Evolutionary conservation across 768 basidiomycete genomes (phyloP).

Genomic region (Leccinum uliginosum): DNA sequence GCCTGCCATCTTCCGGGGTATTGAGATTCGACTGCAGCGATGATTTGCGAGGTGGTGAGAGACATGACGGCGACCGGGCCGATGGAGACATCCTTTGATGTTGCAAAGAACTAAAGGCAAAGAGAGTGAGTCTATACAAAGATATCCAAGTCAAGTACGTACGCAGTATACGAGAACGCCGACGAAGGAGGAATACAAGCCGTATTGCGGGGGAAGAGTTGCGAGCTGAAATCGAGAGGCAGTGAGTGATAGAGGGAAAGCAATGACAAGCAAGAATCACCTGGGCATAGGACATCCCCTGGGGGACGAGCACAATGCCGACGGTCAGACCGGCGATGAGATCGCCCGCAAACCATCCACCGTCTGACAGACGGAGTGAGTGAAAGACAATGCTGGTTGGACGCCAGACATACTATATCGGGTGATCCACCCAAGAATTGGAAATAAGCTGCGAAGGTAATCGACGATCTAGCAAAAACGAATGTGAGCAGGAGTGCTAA

Average conservation of each 20-base stretch:
- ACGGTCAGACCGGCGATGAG: constrained; percentile 89
- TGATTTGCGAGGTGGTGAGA: constrained; percentile 77
- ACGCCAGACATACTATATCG: constrained; percentile 65
- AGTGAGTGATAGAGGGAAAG: not conserved
- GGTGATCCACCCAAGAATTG: constrained; percentile 79
- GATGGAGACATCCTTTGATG: constrained; percentile 98
- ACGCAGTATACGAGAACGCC: constrained; percentile 83
- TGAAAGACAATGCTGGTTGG: not conserved
- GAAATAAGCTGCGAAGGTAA: constrained; percentile 77
- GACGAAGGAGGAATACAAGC: constrained; percentile 91
- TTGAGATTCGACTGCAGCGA: constrained; percentile 53
- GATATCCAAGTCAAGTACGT: constrained; percentile 24
- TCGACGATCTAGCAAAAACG: constrained; percentile 41
- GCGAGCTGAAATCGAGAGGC: constrained; percentile 54
- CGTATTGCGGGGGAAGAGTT: constrained; percentile 80
- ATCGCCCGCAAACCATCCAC: constrained; percentile 82
- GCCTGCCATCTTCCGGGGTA: constrained; percentile 56
- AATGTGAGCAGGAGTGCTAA: not conserved
- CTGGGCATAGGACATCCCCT: constrained; percentile 86
- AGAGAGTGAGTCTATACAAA: not conserved
- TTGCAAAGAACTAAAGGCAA: constrained; percentile 76
- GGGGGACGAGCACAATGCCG: constrained; percentile 93
- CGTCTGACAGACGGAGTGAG: constrained; percentile 37
- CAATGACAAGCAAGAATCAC: constrained; percentile 31
- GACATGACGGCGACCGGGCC: constrained; percentile 99